Base-by-base conservation (phyloP, 164 flowering plant genomes). In the Annona squamosa region DNA sequence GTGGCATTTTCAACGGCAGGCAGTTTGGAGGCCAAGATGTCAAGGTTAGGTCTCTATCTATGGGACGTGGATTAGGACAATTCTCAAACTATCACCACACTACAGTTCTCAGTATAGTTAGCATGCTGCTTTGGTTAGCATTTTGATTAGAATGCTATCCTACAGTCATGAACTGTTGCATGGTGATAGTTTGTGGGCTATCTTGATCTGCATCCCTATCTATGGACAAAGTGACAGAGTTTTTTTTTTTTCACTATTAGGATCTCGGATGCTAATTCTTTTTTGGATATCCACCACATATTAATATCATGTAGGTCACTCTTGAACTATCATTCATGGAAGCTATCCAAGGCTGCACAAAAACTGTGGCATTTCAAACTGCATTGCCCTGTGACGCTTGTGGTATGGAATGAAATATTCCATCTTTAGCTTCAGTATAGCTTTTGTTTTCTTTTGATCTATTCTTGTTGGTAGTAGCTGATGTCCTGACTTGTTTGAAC, bases 261-360 rank as follows among this genome's bases (percentile, higher is more conserved):
- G 62, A 59, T 41, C 61, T 70, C 61, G 3, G 10, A 4, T 17
- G 17, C 74, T 17, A 12, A 52, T 18, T 46, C 42, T 41, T 12
- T 19, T n/a, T 52, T 26, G 41, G 26, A n/a, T 3, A 64, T 62
- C 68, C 1, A 12, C 46, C 43, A 42, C 5, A 46, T 63, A 9
- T 70, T 65, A 12, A 41, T 57, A 41, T 45, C 77, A 26, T 17
- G 12, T 71, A 94, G 97, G 87, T 87, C 71, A 17, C 86, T 0
- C 44, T 94, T 65, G 97, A 94, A 74, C 75, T 94, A 59, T 91
- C 97, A 59, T 94, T 94, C 77, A 94, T 94, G 97, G 99, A 94
- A 86, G 99, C 99, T 80, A 93, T 92, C 63, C 97, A 90, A 77
- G 97, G 99, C 48, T 91, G 97, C 85, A 70, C 92, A 69, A 94